Conservation (phyloP, 108 stramenopile genomes). For the Conticribra guillardii region DNA sequence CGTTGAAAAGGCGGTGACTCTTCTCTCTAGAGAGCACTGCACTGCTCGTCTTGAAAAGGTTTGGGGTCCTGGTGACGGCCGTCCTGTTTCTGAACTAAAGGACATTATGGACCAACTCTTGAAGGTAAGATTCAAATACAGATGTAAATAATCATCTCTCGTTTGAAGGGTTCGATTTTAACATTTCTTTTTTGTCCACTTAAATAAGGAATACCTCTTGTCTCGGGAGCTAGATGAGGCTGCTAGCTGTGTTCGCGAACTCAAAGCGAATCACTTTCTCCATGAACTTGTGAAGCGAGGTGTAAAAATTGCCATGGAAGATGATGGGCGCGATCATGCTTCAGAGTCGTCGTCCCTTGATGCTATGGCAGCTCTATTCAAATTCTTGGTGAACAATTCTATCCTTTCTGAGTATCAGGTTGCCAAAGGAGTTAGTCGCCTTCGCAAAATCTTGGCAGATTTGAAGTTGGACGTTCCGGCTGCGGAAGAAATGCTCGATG, state of each 20-base stretch:
- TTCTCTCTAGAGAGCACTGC: conserved; percentile 90
- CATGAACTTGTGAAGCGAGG: conserved; percentile 98
- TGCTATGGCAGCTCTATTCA: conserved; percentile 82
- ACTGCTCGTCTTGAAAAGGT: conserved; percentile 90
- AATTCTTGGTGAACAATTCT: conserved; percentile 68
- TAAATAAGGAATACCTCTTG: conserved; percentile 80
- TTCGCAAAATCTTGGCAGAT: conserved; percentile 71
- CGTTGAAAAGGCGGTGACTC: conserved; percentile 84
- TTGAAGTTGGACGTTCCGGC: conserved; percentile 79
- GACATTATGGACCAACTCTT: conserved; percentile 89
- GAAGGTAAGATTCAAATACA: conserved; percentile 35
- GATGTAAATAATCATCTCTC: background rate
- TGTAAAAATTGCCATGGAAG: conserved; percentile 86
- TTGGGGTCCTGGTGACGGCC: conserved; percentile 97
- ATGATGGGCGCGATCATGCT: conserved; percentile 68
- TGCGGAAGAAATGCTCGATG: conserved; percentile 65
- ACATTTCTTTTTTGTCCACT: conserved; percentile 2
- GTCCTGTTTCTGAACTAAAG: conserved; percentile 95
- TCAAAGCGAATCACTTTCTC: conserved; percentile 88
- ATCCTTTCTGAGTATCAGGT: conserved; percentile 86
- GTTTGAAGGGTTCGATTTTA: background rate
- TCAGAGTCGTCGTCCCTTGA: conserved; percentile 56
- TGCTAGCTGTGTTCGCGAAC: conserved; percentile 87
- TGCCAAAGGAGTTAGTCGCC: conserved; percentile 73
- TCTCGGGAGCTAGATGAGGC: conserved; percentile 94